These are phyloP conservation scores for Lecanicillium sp. DNA, from an alignment of 2,329 filamentous ascomycete genomes.

Conservation along the genomic window DNA sequence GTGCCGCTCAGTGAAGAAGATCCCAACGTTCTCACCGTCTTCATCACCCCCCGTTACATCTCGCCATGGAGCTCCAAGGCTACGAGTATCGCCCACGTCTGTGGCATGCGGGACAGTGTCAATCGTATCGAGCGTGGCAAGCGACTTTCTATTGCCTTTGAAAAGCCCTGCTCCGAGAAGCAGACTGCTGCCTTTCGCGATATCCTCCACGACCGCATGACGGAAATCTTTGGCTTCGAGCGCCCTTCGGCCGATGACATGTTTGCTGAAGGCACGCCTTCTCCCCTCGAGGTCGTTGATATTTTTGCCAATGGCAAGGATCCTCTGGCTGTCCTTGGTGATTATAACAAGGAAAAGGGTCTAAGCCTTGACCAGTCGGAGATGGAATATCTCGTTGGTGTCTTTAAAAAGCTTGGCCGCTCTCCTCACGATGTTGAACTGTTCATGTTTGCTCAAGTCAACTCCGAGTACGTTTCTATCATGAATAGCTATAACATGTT, in stretches of 20 bases:
- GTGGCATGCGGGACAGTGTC: slow-evolving; percentile 62
- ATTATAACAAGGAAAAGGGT: slow-evolving; percentile 77
- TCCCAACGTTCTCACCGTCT: slow-evolving; percentile 49
- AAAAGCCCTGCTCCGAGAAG: slow-evolving; percentile 33
- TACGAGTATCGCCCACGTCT: slow-evolving; percentile 88
- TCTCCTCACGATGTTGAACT: slow-evolving; percentile 9
- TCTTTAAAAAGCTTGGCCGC: slow-evolving; percentile 30
- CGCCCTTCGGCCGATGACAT: slow-evolving; percentile 65
- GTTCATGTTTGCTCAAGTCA: slow-evolving; percentile 52
- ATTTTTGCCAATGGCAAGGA: slow-evolving; percentile 57
- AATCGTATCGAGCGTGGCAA: slow-evolving; percentile 83
- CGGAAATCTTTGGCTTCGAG: slow-evolving; percentile 63
- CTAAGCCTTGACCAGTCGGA: slow-evolving; percentile 82
- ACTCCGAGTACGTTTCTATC: slow-evolving; percentile 58
- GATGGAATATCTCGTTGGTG: slow-evolving; percentile 86
- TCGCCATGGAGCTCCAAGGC: slow-evolving; percentile 98
- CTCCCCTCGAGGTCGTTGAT: slow-evolving; percentile 65
- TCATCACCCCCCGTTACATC: slow-evolving; percentile 75
- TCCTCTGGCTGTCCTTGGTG: slow-evolving; percentile 64
- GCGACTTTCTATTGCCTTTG: slow-evolving; percentile 60
- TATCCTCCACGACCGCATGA: slow-evolving; percentile 88
- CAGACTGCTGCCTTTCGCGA: slow-evolving; percentile 55
- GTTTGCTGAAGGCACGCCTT: slow-evolving; percentile 61
- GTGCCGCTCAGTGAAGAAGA: slow-evolving; percentile 26
- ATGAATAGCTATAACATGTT: too few species aligned